These are phyloP conservation scores for Pseudocercospora eumusae DNA, from an alignment of 2,329 filamentous ascomycete species.

Conservation along the genomic window DNA sequence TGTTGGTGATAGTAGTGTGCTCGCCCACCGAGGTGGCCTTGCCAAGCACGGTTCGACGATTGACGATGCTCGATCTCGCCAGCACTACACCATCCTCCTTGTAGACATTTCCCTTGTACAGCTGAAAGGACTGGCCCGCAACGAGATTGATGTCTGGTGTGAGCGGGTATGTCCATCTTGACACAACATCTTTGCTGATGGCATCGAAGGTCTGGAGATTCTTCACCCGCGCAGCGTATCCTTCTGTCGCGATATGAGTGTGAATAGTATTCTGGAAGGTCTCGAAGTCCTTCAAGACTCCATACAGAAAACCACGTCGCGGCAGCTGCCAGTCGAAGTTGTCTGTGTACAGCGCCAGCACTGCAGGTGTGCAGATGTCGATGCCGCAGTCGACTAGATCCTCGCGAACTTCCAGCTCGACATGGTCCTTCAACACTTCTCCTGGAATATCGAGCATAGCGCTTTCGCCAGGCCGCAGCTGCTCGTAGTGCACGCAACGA, in stretches of 20 bases:
- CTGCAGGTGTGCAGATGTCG: constrained; percentile 96
- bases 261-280: constrained; percentile 97
- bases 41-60: constrained; percentile 72
- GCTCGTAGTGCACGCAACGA: constrained; percentile 90
- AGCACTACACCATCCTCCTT: constrained; percentile 76
- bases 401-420: constrained; percentile 77
- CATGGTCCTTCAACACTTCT: constrained; percentile 70
- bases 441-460: constrained; percentile 70
- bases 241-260: constrained; percentile 76
- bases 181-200: constrained; percentile 81
- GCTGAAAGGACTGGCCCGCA: constrained; percentile 72
- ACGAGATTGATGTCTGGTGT: constrained; percentile 87
- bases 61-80: constrained; percentile 69
- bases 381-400: constrained; percentile 93
- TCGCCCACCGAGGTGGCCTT: constrained; percentile 73
- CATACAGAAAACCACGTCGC: constrained; percentile 83
- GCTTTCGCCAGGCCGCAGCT: constrained; percentile 70
- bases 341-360: constrained; percentile 92
- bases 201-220: constrained; percentile 89
- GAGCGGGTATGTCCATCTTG: constrained; percentile 83
- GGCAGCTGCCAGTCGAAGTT: constrained; percentile 96
- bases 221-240: constrained; percentile 82
- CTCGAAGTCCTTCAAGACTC: constrained; percentile 94
- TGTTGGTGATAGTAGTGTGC: constrained; percentile 68
- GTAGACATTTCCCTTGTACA: constrained; percentile 69